Evolutionary conservation across 805 yeast genomes (phyloP).

Genomic region (Candida ulmi): DNA sequence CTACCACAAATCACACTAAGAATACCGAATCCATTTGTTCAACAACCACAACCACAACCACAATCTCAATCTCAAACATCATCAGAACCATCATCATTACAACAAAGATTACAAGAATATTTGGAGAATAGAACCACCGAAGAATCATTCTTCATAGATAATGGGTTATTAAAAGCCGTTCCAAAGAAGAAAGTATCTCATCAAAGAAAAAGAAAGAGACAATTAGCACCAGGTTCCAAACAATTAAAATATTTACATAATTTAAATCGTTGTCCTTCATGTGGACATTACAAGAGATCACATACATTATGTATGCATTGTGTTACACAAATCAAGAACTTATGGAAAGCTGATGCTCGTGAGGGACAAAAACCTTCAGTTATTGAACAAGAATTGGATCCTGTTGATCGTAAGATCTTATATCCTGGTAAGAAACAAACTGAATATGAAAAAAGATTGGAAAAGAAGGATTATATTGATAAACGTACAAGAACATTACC

Average conservation of each 20-base stretch:
- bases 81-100: constrained; percentile 19
- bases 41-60: not conserved
- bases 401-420: constrained; percentile 55
- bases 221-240: constrained; percentile 77
- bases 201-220: constrained; percentile 76
- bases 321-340: constrained; percentile 69
- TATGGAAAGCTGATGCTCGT: constrained; percentile 52
- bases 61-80: constrained; percentile 7
- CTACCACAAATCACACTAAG: constrained; percentile 20
- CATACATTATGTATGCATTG: constrained; percentile 93
- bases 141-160: constrained; percentile 41
- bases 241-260: constrained; percentile 71
- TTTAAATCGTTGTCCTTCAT: constrained; percentile 88
- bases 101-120: constrained; percentile 32
- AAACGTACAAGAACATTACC: constrained; percentile 53
- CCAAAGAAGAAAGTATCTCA: constrained; percentile 94
- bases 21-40: constrained; percentile 19
- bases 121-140: constrained; percentile 20
- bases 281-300: constrained; percentile 88
- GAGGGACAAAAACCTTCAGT: constrained; percentile 21
- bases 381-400: constrained; percentile 35
- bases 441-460: constrained; percentile 37
- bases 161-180: constrained; percentile 80
- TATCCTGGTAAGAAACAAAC: constrained; percentile 69
- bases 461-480: constrained; percentile 50